These are phyloP conservation scores for Paecilomyces fulvus DNA, from an alignment of 2,329 filamentous ascomycete species.

Conservation along the genomic window DNA sequence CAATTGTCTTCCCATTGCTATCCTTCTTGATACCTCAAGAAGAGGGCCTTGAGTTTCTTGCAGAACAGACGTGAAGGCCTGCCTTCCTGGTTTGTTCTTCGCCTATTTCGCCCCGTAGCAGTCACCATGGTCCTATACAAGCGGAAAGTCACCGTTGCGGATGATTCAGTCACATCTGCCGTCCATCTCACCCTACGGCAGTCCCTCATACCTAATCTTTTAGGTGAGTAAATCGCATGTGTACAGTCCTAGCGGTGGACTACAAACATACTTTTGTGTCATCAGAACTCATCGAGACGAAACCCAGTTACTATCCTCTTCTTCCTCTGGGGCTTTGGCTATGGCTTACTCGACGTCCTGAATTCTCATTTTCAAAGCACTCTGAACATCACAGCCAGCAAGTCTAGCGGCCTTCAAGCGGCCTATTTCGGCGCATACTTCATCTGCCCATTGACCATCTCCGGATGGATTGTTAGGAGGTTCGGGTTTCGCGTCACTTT, in stretches of 20 bases:
- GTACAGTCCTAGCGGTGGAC: too few species aligned
- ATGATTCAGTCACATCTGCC: constrained; percentile 43
- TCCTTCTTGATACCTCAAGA: not conserved
- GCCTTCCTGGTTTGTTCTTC: not conserved
- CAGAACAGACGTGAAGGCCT: not conserved
- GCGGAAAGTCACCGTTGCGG: constrained; percentile 17
- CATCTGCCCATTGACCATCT: constrained; percentile 23
- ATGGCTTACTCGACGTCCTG: constrained; percentile 49
- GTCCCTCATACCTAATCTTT: constrained; percentile 56
- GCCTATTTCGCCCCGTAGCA: constrained; percentile 12
- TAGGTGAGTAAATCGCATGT: constrained; percentile 23
- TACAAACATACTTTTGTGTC: too few species aligned
- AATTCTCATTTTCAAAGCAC: constrained; percentile 40
- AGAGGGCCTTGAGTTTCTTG: not conserved
- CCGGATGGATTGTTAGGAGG: constrained; percentile 38
- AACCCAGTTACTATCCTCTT: constrained; percentile 52
- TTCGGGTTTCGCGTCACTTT: constrained; percentile 34
- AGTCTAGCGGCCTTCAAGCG: constrained; percentile 40
- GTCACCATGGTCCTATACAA: constrained; percentile 30
- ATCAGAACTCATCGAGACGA: not conserved
- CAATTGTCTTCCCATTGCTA: not conserved
- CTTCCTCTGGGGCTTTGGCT: constrained; percentile 56
- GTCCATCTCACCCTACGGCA: constrained; percentile 58
- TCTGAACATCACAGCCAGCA: constrained; percentile 36
- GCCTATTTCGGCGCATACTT: constrained; percentile 36